Percentiles rank a stretch among this genome's conserved stretches.
These are phyloP conservation scores for Penicillium olsonii DNA, from an alignment of 2,329 filamentous ascomycete species.

Conservation along the genomic window DNA sequence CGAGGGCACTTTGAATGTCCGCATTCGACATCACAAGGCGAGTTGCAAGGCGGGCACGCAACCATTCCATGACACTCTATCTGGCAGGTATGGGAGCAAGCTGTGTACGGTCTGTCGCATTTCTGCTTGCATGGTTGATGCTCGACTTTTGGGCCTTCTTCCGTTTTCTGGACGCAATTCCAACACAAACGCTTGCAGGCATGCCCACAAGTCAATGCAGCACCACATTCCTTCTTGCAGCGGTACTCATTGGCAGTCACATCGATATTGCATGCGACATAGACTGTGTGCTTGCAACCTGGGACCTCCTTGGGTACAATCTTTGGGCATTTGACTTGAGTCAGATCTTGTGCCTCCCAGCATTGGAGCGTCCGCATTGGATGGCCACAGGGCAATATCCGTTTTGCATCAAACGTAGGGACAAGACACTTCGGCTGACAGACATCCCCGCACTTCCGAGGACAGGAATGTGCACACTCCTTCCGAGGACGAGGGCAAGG, in stretches of 20 bases:
- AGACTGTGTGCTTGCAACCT: slow-evolving; percentile 5
- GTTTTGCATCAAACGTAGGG: slow-evolving; percentile 3
- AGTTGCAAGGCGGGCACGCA: too few species aligned
- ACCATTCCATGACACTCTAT: slow-evolving; percentile 7
- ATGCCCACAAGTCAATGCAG: slow-evolving; percentile 7
- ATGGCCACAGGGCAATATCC: slow-evolving; percentile 14
- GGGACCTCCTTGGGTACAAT: slow-evolving; percentile 6
- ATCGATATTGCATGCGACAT: slow-evolving; percentile 7
- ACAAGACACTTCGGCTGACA: slow-evolving; percentile 13
- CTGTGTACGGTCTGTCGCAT: slow-evolving; percentile 12
- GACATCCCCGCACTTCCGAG: slow-evolving; percentile 11
- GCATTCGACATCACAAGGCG: too few species aligned
- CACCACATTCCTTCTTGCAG: slow-evolving; percentile 7
- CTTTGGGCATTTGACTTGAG: neutral
- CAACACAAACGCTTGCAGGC: neutral
- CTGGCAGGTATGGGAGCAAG: slow-evolving; percentile 9
- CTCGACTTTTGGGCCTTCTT: neutral
- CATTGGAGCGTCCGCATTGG: slow-evolving; percentile 1
- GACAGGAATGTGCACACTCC: slow-evolving; percentile 9
- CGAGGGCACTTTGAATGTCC: slow-evolving; percentile 9
- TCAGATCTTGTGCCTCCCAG: neutral
- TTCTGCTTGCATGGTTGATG: slow-evolving; percentile 3
- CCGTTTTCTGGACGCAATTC: neutral
- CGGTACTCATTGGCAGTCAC: neutral
- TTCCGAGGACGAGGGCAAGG: slow-evolving; percentile 12